Conservation (phyloP, 2,329 filamentous ascomycete species). For the Penicillium sp. region DNA sequence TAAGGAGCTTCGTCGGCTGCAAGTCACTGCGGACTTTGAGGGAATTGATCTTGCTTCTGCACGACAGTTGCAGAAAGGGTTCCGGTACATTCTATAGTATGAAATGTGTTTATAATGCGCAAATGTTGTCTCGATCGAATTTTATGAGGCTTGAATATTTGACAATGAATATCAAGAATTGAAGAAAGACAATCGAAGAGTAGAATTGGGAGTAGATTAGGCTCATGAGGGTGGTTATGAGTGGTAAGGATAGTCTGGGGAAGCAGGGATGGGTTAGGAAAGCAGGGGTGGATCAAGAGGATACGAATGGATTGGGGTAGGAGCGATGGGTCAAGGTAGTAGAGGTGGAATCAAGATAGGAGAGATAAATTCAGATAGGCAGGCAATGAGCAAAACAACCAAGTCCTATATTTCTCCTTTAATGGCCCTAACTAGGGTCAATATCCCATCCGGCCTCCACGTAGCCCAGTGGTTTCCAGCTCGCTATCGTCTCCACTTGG, state of each 20-base stretch:
- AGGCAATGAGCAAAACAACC: too few relatives aligned
- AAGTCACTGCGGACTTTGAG: constrained; percentile 55
- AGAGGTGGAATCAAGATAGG: too few relatives aligned
- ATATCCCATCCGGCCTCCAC: not conserved
- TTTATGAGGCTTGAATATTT: not conserved
- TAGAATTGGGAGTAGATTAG: not conserved
- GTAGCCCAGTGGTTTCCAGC: not conserved
- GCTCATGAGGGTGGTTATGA: not conserved
- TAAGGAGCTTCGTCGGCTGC: constrained; percentile 49
- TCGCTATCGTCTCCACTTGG: not conserved
- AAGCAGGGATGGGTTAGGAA: not conserved
- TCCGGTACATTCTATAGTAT: constrained; percentile 51
- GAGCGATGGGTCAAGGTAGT: too few relatives aligned
- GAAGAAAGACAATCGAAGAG: not conserved
- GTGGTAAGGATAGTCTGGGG: not conserved
- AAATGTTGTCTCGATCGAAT: not conserved
- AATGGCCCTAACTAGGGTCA: not conserved
- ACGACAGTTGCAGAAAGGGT: constrained; percentile 55
- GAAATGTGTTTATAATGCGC: not conserved
- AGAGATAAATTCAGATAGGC: too few relatives aligned
- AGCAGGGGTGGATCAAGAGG: not conserved
- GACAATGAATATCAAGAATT: not conserved
- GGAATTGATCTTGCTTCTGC: constrained; percentile 53
- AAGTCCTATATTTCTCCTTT: not conserved
- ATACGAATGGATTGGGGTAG: not conserved